A percentile compares a stretch with the other conserved stretches of the same genome.
phyloP scores from a whole-genome alignment of 2,329 filamentous ascomycete species.

The Trichoderma sp. region DNA sequence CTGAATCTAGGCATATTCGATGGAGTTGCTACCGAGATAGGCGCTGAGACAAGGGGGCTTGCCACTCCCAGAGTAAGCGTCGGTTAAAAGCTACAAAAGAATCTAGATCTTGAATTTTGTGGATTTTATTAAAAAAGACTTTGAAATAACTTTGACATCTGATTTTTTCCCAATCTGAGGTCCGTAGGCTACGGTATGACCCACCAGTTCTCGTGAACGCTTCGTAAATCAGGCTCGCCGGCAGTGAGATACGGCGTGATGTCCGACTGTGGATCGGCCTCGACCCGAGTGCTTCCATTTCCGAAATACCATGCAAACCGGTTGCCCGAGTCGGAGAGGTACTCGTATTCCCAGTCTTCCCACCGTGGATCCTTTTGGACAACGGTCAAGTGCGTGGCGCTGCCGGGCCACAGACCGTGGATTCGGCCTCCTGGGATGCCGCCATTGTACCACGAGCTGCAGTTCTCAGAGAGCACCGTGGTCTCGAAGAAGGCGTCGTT shows the following conservation, averaged over 20 bases:
- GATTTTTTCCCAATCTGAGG: neutral
- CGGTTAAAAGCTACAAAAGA: neutral
- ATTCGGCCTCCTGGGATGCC: constrained; percentile 60
- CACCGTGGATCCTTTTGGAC: constrained; percentile 54
- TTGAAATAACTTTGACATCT: neutral
- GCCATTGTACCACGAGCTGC: constrained; percentile 72
- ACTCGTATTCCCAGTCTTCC: constrained; percentile 55
- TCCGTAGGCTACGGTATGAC: constrained; percentile 35
- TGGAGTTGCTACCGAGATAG: neutral
- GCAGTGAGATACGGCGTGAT: constrained; percentile 62
- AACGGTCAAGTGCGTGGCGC: constrained; percentile 59
- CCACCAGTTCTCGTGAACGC: constrained; percentile 69
- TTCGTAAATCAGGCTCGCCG: constrained; percentile 56
- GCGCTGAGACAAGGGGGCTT: neutral
- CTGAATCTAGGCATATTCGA: neutral
- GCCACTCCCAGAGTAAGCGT: neutral
- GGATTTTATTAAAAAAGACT: neutral
- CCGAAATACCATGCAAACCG: constrained; percentile 64
- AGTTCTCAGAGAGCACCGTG: constrained; percentile 59
- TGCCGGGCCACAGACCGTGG: constrained; percentile 69
- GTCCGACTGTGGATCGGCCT: constrained; percentile 55
- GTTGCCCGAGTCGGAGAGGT: constrained; percentile 44
- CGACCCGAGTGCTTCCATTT: constrained; percentile 63
- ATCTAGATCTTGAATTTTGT: neutral
- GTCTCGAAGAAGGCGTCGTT: constrained; percentile 54